Evolutionary conservation across 305 asterid species (phyloP).

Genomic region (Fraxinus dipetala): DNA sequence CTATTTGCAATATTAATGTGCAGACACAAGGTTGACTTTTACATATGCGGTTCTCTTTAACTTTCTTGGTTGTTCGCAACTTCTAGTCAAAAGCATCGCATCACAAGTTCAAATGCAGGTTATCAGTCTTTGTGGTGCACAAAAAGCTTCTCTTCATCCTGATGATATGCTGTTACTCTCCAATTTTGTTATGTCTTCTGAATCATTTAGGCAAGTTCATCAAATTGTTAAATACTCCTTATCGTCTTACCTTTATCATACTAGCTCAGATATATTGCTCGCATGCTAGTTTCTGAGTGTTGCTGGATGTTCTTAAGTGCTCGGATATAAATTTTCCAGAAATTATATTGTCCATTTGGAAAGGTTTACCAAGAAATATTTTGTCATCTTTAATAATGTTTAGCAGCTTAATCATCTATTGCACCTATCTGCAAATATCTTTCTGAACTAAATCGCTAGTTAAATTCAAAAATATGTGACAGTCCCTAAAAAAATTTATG

Average conservation of each 20-base stretch:
- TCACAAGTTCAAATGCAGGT: conserved; percentile 62
- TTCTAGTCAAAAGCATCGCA: conserved; percentile 18
- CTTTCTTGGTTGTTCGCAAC: background rate
- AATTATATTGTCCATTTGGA: background rate
- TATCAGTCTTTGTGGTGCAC: conserved; percentile 90
- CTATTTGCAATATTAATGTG: conserved; percentile 91
- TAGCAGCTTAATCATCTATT: background rate
- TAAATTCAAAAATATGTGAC: background rate
- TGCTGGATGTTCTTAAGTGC: background rate
- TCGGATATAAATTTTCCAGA: background rate
- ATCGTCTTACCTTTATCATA: conserved; percentile 13
- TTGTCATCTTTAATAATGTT: background rate
- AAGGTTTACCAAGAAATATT: background rate
- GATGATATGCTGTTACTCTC: conserved; percentile 92
- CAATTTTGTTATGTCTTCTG: conserved; percentile 88
- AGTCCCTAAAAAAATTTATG: background rate
- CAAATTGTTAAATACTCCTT: conserved; percentile 5
- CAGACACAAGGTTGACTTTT: conserved; percentile 74
- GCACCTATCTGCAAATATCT: background rate
- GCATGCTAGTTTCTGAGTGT: background rate
- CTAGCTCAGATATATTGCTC: background rate
- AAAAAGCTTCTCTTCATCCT: conserved; percentile 90
- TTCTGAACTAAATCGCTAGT: background rate
- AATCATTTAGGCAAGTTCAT: conserved; percentile 77
- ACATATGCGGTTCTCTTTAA: conserved; percentile 14